These are phyloP conservation scores for Quercus lobata DNA, from an alignment of 331 rosid species.

Conservation along the genomic window DNA sequence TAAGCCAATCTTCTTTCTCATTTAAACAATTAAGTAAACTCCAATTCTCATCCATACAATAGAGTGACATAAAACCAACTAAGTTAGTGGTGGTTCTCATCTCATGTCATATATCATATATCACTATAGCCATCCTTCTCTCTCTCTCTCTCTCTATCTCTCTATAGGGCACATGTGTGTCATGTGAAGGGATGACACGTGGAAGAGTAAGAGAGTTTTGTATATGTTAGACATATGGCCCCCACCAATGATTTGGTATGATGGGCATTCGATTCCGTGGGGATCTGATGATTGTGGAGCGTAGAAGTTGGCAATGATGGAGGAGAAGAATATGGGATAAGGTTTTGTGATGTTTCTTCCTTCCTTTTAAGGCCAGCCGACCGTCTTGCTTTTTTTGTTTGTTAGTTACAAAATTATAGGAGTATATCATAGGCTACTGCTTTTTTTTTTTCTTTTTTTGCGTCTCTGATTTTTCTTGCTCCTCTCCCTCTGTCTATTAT, in stretches of 20 bases:
- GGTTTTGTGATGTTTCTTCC: slow-evolving; percentile 32
- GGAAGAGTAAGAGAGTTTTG: background rate
- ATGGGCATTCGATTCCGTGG: slow-evolving; percentile 80
- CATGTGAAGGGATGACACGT: slow-evolving; percentile 22
- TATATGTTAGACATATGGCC: slow-evolving; percentile 30
- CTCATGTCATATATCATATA: slow-evolving; percentile 20
- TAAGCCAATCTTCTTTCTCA: slow-evolving; percentile 14
- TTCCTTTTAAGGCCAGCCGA: slow-evolving; percentile 46
- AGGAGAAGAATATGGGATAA: slow-evolving; percentile 51
- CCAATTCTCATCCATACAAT: slow-evolving; percentile 23
- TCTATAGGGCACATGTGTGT: background rate
- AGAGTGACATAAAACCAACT: slow-evolving; percentile 35
- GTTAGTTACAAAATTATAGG: background rate
- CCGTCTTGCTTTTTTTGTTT: slow-evolving; percentile 28
- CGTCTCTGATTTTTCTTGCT: background rate
- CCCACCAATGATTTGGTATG: slow-evolving; percentile 89
- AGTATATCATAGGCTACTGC: background rate
- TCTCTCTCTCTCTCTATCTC: background rate
- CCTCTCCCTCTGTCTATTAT: background rate
- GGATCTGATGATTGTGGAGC: slow-evolving; percentile 65
- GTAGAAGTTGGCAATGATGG: slow-evolving; percentile 52
- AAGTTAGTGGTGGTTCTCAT: slow-evolving; percentile 37
- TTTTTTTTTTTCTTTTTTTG: background rate
- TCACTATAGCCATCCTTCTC: slow-evolving; percentile 12
- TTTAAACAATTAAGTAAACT: slow-evolving; percentile 14